Percentiles rank a stretch among this genome's conserved stretches.
phyloP scores from a whole-genome alignment of 2,329 filamentous ascomycete genomes.

The Hymenoscyphus fraxineus region DNA sequence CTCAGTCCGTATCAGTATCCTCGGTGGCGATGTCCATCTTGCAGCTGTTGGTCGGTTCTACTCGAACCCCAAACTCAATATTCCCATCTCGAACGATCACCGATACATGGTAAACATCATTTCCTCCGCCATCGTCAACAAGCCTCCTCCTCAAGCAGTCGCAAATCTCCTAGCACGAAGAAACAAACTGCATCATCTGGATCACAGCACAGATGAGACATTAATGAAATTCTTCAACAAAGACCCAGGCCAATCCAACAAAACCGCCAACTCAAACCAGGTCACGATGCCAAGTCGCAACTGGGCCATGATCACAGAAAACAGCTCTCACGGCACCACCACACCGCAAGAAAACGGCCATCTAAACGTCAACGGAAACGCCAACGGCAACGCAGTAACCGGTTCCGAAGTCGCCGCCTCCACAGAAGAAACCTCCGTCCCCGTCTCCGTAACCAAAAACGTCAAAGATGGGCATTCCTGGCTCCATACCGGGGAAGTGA shows the following conservation, averaged over 20 bases:
- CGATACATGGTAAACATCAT: slow-evolving; percentile 95
- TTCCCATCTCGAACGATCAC: slow-evolving; percentile 77
- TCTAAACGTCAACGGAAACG: slow-evolving; percentile 18
- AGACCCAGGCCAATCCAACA: slow-evolving; percentile 74
- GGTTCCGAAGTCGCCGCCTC: no score
- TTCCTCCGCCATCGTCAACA: slow-evolving; percentile 93
- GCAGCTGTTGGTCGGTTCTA: slow-evolving; percentile 93
- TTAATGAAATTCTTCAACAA: slow-evolving; percentile 89
- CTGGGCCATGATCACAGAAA: slow-evolving; percentile 87
- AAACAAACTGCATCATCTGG: slow-evolving; percentile 75
- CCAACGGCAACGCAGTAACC: not conserved
- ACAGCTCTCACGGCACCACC: slow-evolving; percentile 51
- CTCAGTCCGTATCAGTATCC: slow-evolving; percentile 84
- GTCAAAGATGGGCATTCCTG: slow-evolving; percentile 65
- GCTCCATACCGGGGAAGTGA: slow-evolving; percentile 72
- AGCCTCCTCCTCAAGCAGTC: slow-evolving; percentile 81
- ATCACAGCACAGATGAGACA: slow-evolving; percentile 78
- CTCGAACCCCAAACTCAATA: slow-evolving; percentile 74
- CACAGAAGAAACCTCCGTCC: not conserved
- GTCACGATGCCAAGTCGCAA: slow-evolving; percentile 92
- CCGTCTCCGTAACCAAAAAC: not conserved
- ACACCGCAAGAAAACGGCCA: slow-evolving; percentile 41
- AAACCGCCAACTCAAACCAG: slow-evolving; percentile 71
- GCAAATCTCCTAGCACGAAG: slow-evolving; percentile 86
- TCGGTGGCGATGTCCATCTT: slow-evolving; percentile 91